These are phyloP conservation scores for Cajanus cajan DNA, from an alignment of 306 rosid genomes.

Conservation along the genomic window DNA sequence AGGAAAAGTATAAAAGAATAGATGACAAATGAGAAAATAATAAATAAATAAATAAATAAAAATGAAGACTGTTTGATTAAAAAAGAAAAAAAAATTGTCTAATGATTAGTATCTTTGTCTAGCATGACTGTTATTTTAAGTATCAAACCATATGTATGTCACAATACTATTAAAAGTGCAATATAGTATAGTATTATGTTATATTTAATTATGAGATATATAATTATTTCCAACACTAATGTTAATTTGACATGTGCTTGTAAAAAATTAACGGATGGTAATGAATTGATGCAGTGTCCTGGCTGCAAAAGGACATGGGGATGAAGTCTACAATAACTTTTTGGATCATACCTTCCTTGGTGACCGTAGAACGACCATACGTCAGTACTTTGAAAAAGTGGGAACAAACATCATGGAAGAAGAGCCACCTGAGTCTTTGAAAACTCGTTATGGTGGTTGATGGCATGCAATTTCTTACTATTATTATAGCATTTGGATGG, in stretches of 20 bases:
- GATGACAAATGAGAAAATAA: no score
- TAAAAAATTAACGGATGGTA: not conserved
- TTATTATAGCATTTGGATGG: not conserved
- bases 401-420: slow-evolving; percentile 40
- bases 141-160: no score
- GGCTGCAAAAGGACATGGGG: slow-evolving; percentile 43
- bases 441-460: slow-evolving; percentile 48
- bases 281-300: slow-evolving; percentile 37
- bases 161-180: not conserved
- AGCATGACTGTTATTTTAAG: no score
- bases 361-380: slow-evolving; percentile 46
- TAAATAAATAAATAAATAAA: no score
- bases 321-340: slow-evolving; percentile 44
- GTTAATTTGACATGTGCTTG: not conserved
- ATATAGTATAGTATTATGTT: not conserved
- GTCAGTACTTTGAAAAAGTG: slow-evolving; percentile 38
- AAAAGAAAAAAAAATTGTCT: no score
- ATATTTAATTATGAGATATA: not conserved
- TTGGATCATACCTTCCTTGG: slow-evolving; percentile 45
- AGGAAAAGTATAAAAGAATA: no score
- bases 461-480: not conserved
- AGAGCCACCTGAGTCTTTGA: slow-evolving; percentile 45
- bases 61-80: no score
- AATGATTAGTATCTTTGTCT: no score
- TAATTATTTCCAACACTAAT: not conserved